Evolutionary conservation across 2,329 filamentous ascomycete genomes (phyloP).

Genomic region (Alternaria burnsii): DNA sequence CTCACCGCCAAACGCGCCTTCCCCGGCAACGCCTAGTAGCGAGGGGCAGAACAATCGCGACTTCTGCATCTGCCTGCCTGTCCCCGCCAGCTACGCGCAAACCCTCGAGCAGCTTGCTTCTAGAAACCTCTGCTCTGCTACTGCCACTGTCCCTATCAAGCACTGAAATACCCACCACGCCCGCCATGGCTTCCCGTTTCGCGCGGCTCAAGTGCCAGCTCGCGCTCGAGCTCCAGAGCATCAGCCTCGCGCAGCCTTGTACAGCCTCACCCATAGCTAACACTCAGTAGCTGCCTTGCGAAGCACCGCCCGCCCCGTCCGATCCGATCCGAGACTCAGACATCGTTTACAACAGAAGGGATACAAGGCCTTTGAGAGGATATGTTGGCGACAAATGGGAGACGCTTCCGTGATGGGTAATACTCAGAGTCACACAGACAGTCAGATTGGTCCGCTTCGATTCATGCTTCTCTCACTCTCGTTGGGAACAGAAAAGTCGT

Average conservation of each 20-base stretch:
- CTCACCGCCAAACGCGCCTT: constrained; percentile 38
- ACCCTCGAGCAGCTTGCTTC: not conserved
- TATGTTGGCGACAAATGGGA: not conserved
- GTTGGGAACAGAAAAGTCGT: constrained; percentile 13
- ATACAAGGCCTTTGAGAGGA: not conserved
- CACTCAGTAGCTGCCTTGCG: constrained; percentile 16
- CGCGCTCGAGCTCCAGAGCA: not conserved
- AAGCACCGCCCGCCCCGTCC: not conserved
- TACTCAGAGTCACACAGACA: not conserved
- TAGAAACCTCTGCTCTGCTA: not conserved
- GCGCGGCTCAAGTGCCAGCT: too few species aligned
- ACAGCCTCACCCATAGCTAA: constrained; percentile 14
- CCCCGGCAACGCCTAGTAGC: constrained; percentile 28
- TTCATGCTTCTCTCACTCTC: not conserved
- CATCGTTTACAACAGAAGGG: not conserved
- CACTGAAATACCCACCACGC: not conserved
- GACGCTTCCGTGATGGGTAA: not conserved
- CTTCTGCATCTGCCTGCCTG: constrained; percentile 9
- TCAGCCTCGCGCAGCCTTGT: constrained; percentile 15
- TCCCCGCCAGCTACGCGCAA: not conserved
- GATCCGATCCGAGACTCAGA: not conserved
- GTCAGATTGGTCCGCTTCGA: not conserved
- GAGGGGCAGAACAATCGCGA: constrained; percentile 24
- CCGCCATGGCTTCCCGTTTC: not conserved
- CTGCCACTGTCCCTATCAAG: not conserved